A percentile compares a stretch with the other conserved stretches of the same genome.
These are phyloP conservation scores for Penicillium cosmopolitanum DNA, from an alignment of 495 filamentous ascomycete species.

Conservation along the genomic window DNA sequence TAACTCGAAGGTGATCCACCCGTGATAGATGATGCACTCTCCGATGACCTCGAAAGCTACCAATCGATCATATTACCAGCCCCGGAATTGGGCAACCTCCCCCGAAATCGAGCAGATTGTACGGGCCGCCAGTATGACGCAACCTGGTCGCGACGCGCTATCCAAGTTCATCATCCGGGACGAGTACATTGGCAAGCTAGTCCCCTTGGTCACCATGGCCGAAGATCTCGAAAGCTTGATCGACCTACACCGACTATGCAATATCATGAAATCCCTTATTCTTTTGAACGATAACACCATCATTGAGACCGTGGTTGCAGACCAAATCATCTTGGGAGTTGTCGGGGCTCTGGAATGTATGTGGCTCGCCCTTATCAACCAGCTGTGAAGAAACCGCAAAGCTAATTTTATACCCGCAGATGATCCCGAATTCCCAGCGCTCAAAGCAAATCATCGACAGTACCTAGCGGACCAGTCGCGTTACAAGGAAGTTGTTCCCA, in stretches of 20 bases:
- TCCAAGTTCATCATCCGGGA: slow-evolving; percentile 82
- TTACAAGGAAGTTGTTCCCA: slow-evolving; percentile 95
- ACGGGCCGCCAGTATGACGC: slow-evolving; percentile 71
- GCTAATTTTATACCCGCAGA: slow-evolving; percentile 48
- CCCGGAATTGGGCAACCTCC: slow-evolving; percentile 76
- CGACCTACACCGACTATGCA: slow-evolving; percentile 90
- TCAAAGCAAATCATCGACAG: slow-evolving; percentile 96
- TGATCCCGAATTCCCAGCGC: slow-evolving; percentile 97
- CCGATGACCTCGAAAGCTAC: slow-evolving; percentile 80
- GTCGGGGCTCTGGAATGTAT: slow-evolving; percentile 94
- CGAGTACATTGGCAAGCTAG: slow-evolving; percentile 85
- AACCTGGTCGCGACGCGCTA: slow-evolving; percentile 81
- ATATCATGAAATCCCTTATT: slow-evolving; percentile 96
- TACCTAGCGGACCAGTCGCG: slow-evolving; percentile 86
- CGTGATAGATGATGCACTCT: slow-evolving; percentile 78
- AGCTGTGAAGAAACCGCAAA: slow-evolving; percentile 2
- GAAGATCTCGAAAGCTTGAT: slow-evolving; percentile 86
- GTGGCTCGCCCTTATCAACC: slow-evolving; percentile 19
- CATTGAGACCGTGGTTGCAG: slow-evolving; percentile 90
- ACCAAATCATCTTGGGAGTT: slow-evolving; percentile 86
- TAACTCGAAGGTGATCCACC: slow-evolving; percentile 10
- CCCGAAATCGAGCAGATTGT: slow-evolving; percentile 81
- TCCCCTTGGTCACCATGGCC: slow-evolving; percentile 80
- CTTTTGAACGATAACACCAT: slow-evolving; percentile 92
- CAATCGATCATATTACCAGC: slow-evolving; percentile 74